Evolutionary conservation across 257 asterid genomes (phyloP).

Genomic region (Cordia subcordata): DNA sequence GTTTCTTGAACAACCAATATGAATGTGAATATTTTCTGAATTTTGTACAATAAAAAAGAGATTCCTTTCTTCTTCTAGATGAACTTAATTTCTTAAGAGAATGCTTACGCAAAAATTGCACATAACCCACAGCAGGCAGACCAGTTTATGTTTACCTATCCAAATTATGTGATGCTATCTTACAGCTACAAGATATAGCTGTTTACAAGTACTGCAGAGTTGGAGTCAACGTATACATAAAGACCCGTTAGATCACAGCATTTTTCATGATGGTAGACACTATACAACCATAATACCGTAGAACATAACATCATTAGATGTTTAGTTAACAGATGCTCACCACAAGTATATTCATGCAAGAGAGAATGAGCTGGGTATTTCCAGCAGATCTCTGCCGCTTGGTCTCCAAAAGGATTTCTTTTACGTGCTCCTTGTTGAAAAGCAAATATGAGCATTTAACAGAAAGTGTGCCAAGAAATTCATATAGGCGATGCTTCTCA

Average conservation of each 20-base stretch:
- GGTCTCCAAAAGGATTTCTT: conserved; percentile 79
- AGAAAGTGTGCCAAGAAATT: conserved; percentile 68
- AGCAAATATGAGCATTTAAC: conserved; percentile 85
- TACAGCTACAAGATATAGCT: background rate
- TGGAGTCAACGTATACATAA: background rate
- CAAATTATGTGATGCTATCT: no score
- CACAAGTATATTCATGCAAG: conserved; percentile 98
- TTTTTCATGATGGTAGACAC: conserved; percentile 2
- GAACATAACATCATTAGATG: background rate
- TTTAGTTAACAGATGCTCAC: conserved; percentile 36
- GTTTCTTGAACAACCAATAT: no score
- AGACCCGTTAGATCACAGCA: background rate
- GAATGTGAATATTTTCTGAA: no score
- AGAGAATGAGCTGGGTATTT: conserved; percentile 56
- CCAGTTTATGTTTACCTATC: no score
- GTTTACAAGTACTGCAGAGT: background rate
- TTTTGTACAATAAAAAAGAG: no score
- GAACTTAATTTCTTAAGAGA: no score
- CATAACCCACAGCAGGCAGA: no score
- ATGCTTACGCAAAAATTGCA: no score
- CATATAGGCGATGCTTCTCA: conserved; percentile 71
- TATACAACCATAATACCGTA: background rate
- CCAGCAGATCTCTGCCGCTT: conserved; percentile 67
- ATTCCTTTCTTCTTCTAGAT: no score
- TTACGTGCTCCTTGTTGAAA: conserved; percentile 79